Base-by-base conservation (phyloP, 352 stramenopile species). In the Halophytophthora batemanensis region DNA sequence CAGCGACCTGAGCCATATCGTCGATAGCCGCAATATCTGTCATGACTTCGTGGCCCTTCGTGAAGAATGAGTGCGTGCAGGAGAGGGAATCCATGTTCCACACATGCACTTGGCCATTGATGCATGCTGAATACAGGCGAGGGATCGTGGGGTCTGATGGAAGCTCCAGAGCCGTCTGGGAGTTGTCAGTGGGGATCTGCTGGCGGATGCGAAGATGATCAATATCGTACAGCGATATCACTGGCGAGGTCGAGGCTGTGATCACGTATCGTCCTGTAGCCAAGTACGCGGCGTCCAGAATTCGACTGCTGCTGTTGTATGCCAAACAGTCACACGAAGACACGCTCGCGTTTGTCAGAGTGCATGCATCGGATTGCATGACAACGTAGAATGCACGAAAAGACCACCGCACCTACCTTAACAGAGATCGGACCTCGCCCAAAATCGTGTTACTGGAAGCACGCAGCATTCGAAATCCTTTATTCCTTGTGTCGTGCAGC, bases 151-250 rank as follows among this genome's bases (percentile, higher is more conserved):
- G 5, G 2, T 46, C 36, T 25, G 25, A 34, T 6, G 64, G 34
- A 2, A 63, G 42, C 2, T 70, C 59, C 19, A 86, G 53, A 1
- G 74, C 45, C 15, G 63, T 71, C 46, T 86, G 74, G 5, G 59
- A 50, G 1, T 31, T 48, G 22, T 73, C 46, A 0, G 67, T 77
- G 15, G 71, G 71, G 36, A 86, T 75, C 76, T 86, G 74, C 66
- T 85, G 74, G 3, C 71, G 64, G 45, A 86, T 50, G 17, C 61
- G 56, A 17, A 86, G 59, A 5, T 66, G 44, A 25, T 86, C 72
- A 3, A 72, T 36, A 31, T 86, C 72, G 19, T 83, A 83, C 3
- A 86, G 64, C 2, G 69, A 62, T 6, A 86, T 74, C 11, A 83
- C 59, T 18, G 72, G 72, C 10, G 67, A 83, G 5, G 69, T 71